Evolutionary conservation across 2,329 filamentous ascomycete species (phyloP).

Genomic region (Phaeosphaeria sp.): DNA sequence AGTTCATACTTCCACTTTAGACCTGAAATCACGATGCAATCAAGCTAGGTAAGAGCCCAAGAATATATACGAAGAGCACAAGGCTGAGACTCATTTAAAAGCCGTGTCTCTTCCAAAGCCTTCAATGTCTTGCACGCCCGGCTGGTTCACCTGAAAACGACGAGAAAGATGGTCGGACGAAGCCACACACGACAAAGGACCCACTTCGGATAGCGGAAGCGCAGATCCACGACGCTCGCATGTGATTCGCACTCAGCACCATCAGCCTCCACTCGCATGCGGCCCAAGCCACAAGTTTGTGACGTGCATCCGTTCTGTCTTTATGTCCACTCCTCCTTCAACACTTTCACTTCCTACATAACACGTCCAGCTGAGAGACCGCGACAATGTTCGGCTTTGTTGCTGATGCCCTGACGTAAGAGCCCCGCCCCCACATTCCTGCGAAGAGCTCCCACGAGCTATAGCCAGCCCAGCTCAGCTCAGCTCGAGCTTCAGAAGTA

Average conservation of each 20-base stretch:
- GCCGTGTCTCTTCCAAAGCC: too few species aligned
- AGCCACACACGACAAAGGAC: background rate
- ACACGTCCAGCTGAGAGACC: slow-evolving; percentile 5
- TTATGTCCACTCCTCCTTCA: slow-evolving; percentile 1
- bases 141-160: background rate
- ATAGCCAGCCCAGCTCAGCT: slow-evolving; percentile 12
- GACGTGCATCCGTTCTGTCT: background rate
- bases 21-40: too few species aligned
- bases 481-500: slow-evolving; percentile 12
- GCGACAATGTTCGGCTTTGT: slow-evolving; percentile 46
- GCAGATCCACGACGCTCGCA: slow-evolving; percentile 5
- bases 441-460: slow-evolving; percentile 7
- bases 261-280: slow-evolving; percentile 16
- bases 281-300: slow-evolving; percentile 1
- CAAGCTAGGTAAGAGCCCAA: too few species aligned
- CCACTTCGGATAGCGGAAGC: slow-evolving; percentile 8
- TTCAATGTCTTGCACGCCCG: too few species aligned
- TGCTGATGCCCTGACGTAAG: slow-evolving; percentile 48
- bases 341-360: slow-evolving; percentile 8
- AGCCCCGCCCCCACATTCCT: slow-evolving; percentile 37
- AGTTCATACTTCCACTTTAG: too few species aligned
- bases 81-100: too few species aligned
- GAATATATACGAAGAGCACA: too few species aligned
- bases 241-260: slow-evolving; percentile 10
- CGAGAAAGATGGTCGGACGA: background rate